phyloP scores from a whole-genome alignment of 768 basidiomycete genomes.

The Termitomyces sp. region DNA sequence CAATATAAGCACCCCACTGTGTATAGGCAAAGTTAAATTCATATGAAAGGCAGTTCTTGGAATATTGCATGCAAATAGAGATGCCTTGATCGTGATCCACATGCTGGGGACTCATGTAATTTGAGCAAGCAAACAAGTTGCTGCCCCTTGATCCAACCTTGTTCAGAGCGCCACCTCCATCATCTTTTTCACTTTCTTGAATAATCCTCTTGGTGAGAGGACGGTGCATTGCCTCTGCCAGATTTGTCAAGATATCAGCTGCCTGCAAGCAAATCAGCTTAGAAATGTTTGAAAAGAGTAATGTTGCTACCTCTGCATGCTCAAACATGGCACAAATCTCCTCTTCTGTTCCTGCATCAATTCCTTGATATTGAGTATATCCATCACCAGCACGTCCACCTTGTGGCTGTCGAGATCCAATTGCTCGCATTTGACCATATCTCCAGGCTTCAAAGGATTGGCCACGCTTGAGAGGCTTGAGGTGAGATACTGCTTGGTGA shows the following conservation, averaged over 20 bases:
- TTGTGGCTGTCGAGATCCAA: too few relatives aligned
- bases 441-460: too few relatives aligned
- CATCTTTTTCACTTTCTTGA: neutral
- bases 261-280: neutral
- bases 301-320: neutral
- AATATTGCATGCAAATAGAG: neutral
- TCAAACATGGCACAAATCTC: neutral
- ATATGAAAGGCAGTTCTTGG: neutral
- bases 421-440: too few relatives aligned
- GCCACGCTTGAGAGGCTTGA: too few relatives aligned
- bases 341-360: neutral
- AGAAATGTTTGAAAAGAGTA: neutral
- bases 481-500: too few relatives aligned
- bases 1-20: neutral
- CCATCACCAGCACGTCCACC: too few relatives aligned
- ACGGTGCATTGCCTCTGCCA: neutral
- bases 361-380: too few relatives aligned
- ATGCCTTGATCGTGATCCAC: neutral
- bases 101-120: constrained; percentile 2
- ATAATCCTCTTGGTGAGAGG: neutral
- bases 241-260: neutral
- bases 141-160: neutral
- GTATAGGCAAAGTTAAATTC: neutral
- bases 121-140: neutral
- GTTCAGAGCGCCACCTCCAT: neutral